Base-by-base conservation (phyloP, 164 flowering plant species). In the Chimonanthus praecox region DNA sequence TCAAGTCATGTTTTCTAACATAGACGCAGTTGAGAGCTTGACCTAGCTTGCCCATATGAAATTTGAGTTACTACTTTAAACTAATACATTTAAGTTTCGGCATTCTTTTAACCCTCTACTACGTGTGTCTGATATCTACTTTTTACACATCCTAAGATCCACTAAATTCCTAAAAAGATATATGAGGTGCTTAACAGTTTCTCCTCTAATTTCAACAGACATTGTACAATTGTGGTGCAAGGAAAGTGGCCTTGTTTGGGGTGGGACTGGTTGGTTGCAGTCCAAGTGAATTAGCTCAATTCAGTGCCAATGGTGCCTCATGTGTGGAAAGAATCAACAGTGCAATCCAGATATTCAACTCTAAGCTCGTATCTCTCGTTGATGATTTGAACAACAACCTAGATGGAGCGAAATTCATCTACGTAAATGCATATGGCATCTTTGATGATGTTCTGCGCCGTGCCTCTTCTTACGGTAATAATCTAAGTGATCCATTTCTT, bases 171-270 rank as follows among this genome's bases (percentile, higher is more conserved):
- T 33, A 33, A 33, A 33, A 33, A 33, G 33, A 33, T 33, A 33
- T 33, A 33, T 33, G 3, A 54, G 16, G 16, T 15, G 60, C 16
- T 54, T 54, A 13, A 13, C 16, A 33, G 60, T 9, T 54, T 54
- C 0, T 54, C 11, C 54, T 48, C 6, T 58, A 5, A 44, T 7
- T 66, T 20, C 43, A 8, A 20, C 47, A 93, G 98, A 76, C 74
- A 43, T 73, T 94, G 77, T 90, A 94, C 79, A 73, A 84, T 71
- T 77, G 80, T 67, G 98, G 99, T 18, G 98, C 96, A 45, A 88
- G 97, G 83, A 95, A 90, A 78, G 80, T 95, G 62, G 98, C 76
- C 4, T 48, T 95, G 81, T 80, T 88, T 10, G 97, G 94, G 47
- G 73, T 95, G 3, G 97, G 94, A 0, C 85, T 75, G 50, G 75